Evolutionary conservation across 129 eudicot genomes (phyloP).

Genomic region (Chrysanthemum seticuspe): DNA sequence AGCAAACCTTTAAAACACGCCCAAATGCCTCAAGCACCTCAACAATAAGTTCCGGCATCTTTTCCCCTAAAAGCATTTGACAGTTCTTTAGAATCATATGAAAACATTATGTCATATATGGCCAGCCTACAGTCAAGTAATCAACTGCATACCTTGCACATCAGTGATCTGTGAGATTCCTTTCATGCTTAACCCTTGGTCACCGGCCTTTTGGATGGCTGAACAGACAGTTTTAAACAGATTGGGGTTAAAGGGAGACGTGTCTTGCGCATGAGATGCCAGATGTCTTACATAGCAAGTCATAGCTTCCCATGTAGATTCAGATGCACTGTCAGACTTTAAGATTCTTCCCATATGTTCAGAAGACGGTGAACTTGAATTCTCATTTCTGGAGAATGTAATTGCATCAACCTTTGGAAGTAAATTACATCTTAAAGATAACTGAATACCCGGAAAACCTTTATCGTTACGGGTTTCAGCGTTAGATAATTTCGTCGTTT

Average conservation of each 20-base stretch:
- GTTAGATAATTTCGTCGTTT: constrained; percentile 47
- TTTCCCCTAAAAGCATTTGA: constrained; percentile 45
- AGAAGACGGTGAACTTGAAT: constrained; percentile 24
- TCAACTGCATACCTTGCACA: constrained; percentile 42
- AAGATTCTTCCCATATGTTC: constrained; percentile 30
- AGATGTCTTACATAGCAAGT: constrained; percentile 49
- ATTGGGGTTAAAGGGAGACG: constrained; percentile 37
- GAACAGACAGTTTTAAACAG: constrained; percentile 53
- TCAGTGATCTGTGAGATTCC: constrained; percentile 39
- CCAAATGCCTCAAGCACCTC: constrained; percentile 89
- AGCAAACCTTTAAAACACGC: constrained; percentile 59
- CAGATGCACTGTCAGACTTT: constrained; percentile 28
- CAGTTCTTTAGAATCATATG: constrained; percentile 9
- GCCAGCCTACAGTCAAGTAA: neutral
- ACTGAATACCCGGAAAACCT: constrained; percentile 87
- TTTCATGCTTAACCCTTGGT: constrained; percentile 82
- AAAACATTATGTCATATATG: neutral
- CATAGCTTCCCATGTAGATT: constrained; percentile 83
- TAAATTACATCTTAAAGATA: constrained; percentile 45
- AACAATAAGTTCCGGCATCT: constrained; percentile 50
- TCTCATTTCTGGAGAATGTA: constrained; percentile 34
- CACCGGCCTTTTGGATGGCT: constrained; percentile 88
- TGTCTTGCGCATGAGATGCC: constrained; percentile 24
- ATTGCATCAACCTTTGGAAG: constrained; percentile 45
- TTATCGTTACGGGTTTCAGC: constrained; percentile 74